Evolutionary conservation across 2,329 filamentous ascomycete species (phyloP), one percentile per base, ranked within the genome.

Genomic region (Immersiporthe knoxdaviesiana): DNA sequence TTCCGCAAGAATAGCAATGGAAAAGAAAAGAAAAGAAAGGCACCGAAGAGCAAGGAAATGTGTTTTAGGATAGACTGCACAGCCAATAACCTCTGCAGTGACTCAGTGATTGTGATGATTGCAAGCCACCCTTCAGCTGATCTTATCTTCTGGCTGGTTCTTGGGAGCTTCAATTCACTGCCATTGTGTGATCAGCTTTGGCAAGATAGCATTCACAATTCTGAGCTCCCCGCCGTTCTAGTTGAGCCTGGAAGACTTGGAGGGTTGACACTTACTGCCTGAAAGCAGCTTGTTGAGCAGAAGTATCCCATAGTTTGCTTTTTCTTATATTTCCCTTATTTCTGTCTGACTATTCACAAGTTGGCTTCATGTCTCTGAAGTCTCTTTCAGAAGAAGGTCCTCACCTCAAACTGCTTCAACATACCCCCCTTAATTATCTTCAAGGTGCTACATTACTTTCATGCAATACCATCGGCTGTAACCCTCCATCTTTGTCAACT

Each of bases 401-500:
- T 30, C 4, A 5, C 27, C 27, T 1, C 27, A 27, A 10, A 2
- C 2, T 4, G 24, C 2, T 6, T 7, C 14, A 12, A 18, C 14
- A 8, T 30, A 5, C 1, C 8, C 14, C 4, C 3, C 52, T 16
- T n/a, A n/a, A n/a, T 32, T 24, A 16, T 30, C 1, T 8, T 56
- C 27, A 60, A 8, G 18, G 21, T 39, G 35, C 52, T 24, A 32
- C 10, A 8, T 66, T 24, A 35, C 64, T 44, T 27, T 56, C 35
- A 16, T 66, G 64, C 52, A 50, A 47, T 3, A 39, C 64, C n/a
- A 47, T 24, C 8, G 64, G 64, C 37, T 59, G 54, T 8, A 66
- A 37, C 24, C 63, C n/a, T 12, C 27, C 52, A 27, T 62, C 67
- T n/a, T 65, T 60, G 50, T 68, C 61, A n/a, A 47, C 41, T 11